Conservation (phyloP, 495 filamentous ascomycete species). For the Tirmania nivea region DNA sequence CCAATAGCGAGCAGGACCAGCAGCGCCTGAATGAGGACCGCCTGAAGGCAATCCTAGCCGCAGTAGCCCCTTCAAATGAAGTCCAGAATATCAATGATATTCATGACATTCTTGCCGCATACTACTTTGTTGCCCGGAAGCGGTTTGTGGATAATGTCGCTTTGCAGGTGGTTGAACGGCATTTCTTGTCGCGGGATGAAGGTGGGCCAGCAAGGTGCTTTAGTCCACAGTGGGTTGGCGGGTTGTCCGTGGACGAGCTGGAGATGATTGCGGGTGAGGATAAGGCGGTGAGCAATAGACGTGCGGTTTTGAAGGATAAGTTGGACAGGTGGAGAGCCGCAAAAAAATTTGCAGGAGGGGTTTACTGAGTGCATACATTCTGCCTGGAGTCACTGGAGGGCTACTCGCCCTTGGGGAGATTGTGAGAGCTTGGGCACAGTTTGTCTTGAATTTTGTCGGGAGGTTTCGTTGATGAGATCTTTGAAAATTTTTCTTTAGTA, state of each 20-base stretch:
- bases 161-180: constrained; percentile 22
- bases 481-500: too few relatives aligned
- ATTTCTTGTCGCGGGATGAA: constrained; percentile 13
- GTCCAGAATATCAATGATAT: constrained; percentile 22
- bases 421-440: too few relatives aligned
- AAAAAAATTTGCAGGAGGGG: constrained; percentile 14
- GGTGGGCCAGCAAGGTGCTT: constrained; percentile 6
- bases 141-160: constrained; percentile 26
- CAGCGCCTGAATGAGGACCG: not conserved
- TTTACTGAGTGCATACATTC: not conserved
- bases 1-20: too few relatives aligned
- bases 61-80: constrained; percentile 15
- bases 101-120: constrained; percentile 24
- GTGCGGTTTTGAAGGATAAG: constrained; percentile 22
- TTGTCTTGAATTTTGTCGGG: too few relatives aligned
- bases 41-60: not conserved
- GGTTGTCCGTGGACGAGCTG: constrained; percentile 22
- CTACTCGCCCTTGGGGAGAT: too few relatives aligned
- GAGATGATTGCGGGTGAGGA: constrained; percentile 30
- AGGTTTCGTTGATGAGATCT: too few relatives aligned
- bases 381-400: too few relatives aligned
- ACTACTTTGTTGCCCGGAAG: constrained; percentile 25
- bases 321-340: constrained; percentile 25
- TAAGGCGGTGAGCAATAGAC: constrained; percentile 11
- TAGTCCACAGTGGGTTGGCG: constrained; percentile 22